These are phyloP conservation scores for Cinchona pubescens DNA, from an alignment of 257 asterid genomes.

Conservation along the genomic window DNA sequence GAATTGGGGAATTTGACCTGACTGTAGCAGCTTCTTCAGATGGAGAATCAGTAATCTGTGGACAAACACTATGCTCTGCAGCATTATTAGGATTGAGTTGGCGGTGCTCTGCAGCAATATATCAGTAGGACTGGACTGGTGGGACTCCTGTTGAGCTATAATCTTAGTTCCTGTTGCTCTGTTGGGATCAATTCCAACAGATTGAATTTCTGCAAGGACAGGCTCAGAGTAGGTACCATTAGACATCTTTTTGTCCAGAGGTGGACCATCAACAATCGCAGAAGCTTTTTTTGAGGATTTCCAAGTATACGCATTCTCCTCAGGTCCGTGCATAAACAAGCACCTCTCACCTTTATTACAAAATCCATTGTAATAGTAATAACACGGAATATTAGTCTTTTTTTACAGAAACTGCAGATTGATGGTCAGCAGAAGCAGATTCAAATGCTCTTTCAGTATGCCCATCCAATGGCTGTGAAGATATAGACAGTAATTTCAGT, in stretches of 20 bases:
- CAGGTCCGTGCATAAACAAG: conserved; percentile 33
- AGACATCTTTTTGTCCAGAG: conserved; percentile 25
- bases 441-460: conserved; percentile 24
- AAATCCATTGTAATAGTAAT: conserved; percentile 35
- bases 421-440: conserved; percentile 19
- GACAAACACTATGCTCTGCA: conserved; percentile 18
- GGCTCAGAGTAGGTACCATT: conserved; percentile 23
- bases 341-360: conserved; percentile 45
- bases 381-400: conserved; percentile 36
- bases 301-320: conserved; percentile 15
- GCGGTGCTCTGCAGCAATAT: neutral
- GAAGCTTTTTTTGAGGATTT: conserved; percentile 24
- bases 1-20: conserved; percentile 22
- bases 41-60: conserved; percentile 21
- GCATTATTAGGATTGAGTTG: neutral
- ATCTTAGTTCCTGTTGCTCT: conserved; percentile 11
- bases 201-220: conserved; percentile 19
- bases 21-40: conserved; percentile 30
- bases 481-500: conserved; percentile 6
- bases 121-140: neutral
- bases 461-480: conserved; percentile 35
- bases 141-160: conserved; percentile 14
- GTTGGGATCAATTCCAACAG: conserved; percentile 15
- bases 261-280: conserved; percentile 18
- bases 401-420: conserved; percentile 23